phyloP scores from a whole-genome alignment of 305 asterid species.

The Lippia alba region DNA sequence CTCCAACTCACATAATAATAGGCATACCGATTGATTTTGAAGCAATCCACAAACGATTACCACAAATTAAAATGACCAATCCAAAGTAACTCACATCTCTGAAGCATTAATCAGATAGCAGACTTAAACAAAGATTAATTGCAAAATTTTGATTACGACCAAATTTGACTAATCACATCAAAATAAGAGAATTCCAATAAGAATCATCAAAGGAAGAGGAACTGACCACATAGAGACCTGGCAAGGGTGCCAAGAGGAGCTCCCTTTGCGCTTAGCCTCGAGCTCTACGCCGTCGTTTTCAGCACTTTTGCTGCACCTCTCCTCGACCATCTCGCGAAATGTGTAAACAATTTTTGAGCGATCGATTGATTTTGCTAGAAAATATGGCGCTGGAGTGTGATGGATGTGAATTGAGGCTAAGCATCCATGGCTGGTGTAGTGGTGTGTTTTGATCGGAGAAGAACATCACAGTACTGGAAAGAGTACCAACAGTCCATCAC shows the following conservation, averaged over 20 bases:
- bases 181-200: not conserved
- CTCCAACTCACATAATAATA: constrained; percentile 11
- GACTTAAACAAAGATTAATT: not conserved
- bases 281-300: constrained; percentile 51
- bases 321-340: constrained; percentile 37
- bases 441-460: constrained; percentile 8
- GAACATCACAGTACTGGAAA: not conserved
- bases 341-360: constrained; percentile 1
- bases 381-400: constrained; percentile 5
- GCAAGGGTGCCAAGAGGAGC: constrained; percentile 58
- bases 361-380: constrained; percentile 7
- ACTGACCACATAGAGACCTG: constrained; percentile 50
- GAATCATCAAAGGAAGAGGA: not conserved
- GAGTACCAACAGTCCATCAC: no score
- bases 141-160: not conserved
- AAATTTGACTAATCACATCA: not conserved
- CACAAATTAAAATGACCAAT: constrained; percentile 16
- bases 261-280: constrained; percentile 48
- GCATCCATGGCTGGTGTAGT: not conserved
- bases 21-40: constrained; percentile 12
- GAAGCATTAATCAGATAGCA: not conserved
- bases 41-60: not conserved
- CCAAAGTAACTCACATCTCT: constrained; percentile 13
- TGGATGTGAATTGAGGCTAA: not conserved
- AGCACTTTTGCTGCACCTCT: constrained; percentile 30